Base-by-base conservation (phyloP, 192 early-diverging fungal genomes). In the Coemansia furcata region DNA sequence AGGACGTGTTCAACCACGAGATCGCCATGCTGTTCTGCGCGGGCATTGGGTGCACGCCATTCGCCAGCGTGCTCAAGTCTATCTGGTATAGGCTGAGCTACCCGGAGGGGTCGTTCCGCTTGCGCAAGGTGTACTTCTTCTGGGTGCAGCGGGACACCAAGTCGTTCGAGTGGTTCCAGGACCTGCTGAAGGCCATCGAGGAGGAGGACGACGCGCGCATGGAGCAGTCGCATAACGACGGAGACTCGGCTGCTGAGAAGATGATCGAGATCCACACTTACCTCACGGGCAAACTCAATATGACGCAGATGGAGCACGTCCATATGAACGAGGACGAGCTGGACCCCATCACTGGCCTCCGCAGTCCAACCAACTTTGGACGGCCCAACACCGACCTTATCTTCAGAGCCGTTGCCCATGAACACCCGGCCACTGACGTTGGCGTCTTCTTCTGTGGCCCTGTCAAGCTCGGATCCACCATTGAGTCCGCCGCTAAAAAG, bases 391-490 rank as follows among this genome's bases (percentile, higher is more conserved):
- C 86, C 66, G 89, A 93, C 72, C 69, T 78, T 35, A 88, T 94
- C 60, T 93, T 95, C 81, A 68, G 84, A 15, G 84, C 78, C 3
- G 71, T 93, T 6, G 77, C 86, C 1, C 74, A 80, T 23, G 83
- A 73, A 30, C 91, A 94, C 59, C 90, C 87, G 6, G 86, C 85
- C 4, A 88, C 89, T 8, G 92, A 95, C 63, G 83, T 94, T 40
- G 94, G 94, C 10, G 93, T 94, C 26, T 93, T 95, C 60, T 95
- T 93, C 71, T 95, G 94, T 55, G 94, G 94, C 11, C 92, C 92
- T 11, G 89, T 89, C 59, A 87, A 87, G 23, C 67, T 95, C 38
- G 85, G 85, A 36, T 76, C 83, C 12, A 79, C 80, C 4, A 82
- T 95, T 14, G 90, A 91, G 68, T 79, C 78, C 33, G 73, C 79